A percentile compares a stretch with the other conserved stretches of the same genome.
Conservation (phyloP, 1,139 yeast genomes). For the Meyerozyma carpophila region DNA sequence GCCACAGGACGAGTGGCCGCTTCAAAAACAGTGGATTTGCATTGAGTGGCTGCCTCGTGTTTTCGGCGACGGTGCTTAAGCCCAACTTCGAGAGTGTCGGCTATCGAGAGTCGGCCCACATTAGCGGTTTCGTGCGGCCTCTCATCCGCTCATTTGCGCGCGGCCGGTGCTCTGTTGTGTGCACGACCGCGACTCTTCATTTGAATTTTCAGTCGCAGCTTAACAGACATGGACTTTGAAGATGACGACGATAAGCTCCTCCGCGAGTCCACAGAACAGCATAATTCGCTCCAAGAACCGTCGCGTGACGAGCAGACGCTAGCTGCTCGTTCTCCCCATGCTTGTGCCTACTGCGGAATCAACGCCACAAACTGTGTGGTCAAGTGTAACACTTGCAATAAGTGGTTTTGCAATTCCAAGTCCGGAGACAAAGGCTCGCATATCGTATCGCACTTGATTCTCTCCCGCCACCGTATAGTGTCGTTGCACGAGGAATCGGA, state of each 20-base stretch:
- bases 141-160: no score
- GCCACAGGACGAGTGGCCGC: no score
- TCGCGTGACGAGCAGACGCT: not conserved
- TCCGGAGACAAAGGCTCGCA: constrained; percentile 65
- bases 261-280: not conserved
- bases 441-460: constrained; percentile 78
- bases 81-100: no score
- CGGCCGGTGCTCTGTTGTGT: not conserved
- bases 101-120: no score
- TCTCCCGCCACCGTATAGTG: constrained; percentile 73
- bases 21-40: no score
- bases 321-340: constrained; percentile 22
- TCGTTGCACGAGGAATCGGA: constrained; percentile 76
- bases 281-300: not conserved
- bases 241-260: not conserved
- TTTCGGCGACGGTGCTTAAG: no score
- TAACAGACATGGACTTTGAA: not conserved
- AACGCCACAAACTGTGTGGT: constrained; percentile 63
- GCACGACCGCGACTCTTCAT: not conserved
- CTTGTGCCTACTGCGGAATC: constrained; percentile 78
- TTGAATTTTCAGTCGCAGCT: not conserved
- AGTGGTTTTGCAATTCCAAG: constrained; percentile 91
- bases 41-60: no score
- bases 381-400: constrained; percentile 70
- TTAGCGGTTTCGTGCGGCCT: not conserved